phyloP scores from a whole-genome alignment of 257 asterid genomes.

The Petunia axillaris region DNA sequence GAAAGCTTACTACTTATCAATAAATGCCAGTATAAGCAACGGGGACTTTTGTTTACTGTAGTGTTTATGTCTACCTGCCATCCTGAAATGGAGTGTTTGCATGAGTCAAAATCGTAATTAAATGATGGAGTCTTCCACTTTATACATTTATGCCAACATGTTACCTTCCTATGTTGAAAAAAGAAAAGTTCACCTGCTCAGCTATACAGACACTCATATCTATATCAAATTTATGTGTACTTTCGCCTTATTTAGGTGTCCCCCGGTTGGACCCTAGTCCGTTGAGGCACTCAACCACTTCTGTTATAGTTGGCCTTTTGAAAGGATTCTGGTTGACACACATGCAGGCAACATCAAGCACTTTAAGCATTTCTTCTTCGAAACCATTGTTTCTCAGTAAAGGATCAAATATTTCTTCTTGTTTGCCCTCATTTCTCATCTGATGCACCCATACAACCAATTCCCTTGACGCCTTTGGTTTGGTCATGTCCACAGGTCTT shows the following conservation, averaged over 20 bases:
- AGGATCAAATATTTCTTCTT: slow-evolving; percentile 76
- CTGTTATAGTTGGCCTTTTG: slow-evolving; percentile 81
- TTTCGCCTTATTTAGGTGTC: slow-evolving; percentile 42
- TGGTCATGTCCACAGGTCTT: slow-evolving; percentile 87
- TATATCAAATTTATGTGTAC: slow-evolving; percentile 36
- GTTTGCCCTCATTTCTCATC: slow-evolving; percentile 73
- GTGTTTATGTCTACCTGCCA: background rate
- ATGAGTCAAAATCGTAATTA: slow-evolving; percentile 3
- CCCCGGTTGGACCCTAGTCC: slow-evolving; percentile 50
- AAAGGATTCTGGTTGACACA: slow-evolving; percentile 81
- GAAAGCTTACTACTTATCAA: too few relatives aligned
- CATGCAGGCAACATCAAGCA: slow-evolving; percentile 86
- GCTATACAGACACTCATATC: slow-evolving; percentile 35
- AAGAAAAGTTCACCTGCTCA: slow-evolving; percentile 30
- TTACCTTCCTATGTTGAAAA: slow-evolving; percentile 18
- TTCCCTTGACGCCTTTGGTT: slow-evolving; percentile 73
- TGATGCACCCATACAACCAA: slow-evolving; percentile 81
- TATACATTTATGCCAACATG: slow-evolving; percentile 23
- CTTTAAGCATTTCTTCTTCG: slow-evolving; percentile 77
- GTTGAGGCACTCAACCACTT: slow-evolving; percentile 80
- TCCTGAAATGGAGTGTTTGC: slow-evolving; percentile 15
- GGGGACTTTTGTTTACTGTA: too few relatives aligned
- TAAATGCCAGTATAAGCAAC: too few relatives aligned
- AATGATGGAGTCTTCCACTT: background rate
- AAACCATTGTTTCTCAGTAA: slow-evolving; percentile 65